A percentile compares a stretch with the other conserved stretches of the same genome.
phyloP scores from a whole-genome alignment of 345 rosid species.

The Arabidopsis arenosa region DNA sequence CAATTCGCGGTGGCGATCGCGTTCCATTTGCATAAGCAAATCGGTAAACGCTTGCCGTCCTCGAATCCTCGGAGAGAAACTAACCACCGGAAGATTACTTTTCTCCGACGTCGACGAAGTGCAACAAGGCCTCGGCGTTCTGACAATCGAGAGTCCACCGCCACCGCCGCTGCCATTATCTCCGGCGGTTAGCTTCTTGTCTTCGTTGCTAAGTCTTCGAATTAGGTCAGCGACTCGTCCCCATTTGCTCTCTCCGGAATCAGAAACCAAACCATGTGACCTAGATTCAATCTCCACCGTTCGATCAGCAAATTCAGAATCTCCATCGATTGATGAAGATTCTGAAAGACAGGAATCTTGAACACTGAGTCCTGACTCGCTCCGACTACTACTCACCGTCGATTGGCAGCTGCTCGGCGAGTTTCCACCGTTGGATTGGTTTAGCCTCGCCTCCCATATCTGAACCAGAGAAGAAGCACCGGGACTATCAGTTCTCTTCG shows the following conservation, averaged over 20 bases:
- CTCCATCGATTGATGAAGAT: background rate
- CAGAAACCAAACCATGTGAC: too few species aligned
- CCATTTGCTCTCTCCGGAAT: slow-evolving; percentile 43
- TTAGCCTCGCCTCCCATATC: slow-evolving; percentile 86
- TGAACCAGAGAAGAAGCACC: slow-evolving; percentile 93
- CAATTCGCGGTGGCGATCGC: slow-evolving; percentile 67
- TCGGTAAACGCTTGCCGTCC: slow-evolving; percentile 84
- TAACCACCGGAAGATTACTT: slow-evolving; percentile 39
- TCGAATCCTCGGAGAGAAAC: slow-evolving; percentile 59
- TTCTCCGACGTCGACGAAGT: slow-evolving; percentile 34
- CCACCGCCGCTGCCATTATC: slow-evolving; percentile 9
- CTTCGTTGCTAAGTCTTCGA: slow-evolving; percentile 50
- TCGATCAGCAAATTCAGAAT: slow-evolving; percentile 26
- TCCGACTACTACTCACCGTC: slow-evolving; percentile 7
- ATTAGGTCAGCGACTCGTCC: slow-evolving; percentile 70
- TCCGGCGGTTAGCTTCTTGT: slow-evolving; percentile 35
- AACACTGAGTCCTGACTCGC: slow-evolving; percentile 30
- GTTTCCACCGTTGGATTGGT: slow-evolving; percentile 49
- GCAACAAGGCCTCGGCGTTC: slow-evolving; percentile 29
- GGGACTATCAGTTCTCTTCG: slow-evolving; percentile 27
- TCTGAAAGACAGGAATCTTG: slow-evolving; percentile 17
- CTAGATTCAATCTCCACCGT: slow-evolving; percentile 44
- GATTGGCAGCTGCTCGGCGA: slow-evolving; percentile 20
- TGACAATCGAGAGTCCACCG: slow-evolving; percentile 27
- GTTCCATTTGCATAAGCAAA: slow-evolving; percentile 67